Base-by-base conservation (phyloP, 306 rosid genomes). In the Vigna hirtella region DNA sequence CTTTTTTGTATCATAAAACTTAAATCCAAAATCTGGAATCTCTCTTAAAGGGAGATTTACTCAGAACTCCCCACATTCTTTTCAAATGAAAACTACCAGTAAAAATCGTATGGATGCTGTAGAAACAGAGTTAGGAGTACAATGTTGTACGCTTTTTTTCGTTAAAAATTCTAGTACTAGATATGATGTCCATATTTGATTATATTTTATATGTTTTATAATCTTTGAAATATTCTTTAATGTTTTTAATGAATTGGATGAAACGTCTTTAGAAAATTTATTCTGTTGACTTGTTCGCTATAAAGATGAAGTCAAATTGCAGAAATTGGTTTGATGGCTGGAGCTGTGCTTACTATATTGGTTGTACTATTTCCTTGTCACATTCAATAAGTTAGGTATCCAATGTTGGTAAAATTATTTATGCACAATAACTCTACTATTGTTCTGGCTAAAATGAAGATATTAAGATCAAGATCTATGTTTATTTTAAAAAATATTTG, bases 341-440 rank as follows among this genome's bases (percentile, higher is more conserved):
- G 58, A 2, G 18, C 24, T 53, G 8, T 20, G 26, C 32, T 13
- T 22, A 58, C 65, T 13, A 11, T 13, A 11, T 26, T 26, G 16
- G 65, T 13, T 28, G 30, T 24, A 59, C 66, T 13, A 32, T 62
- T 62, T 62, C 47, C 42, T 32, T 15, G 67, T 10, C 51, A 17
- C 32, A 38, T n/a, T 40, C 40, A 38, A 40, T 40, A 65, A 4
- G 9, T 63, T 64, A 64, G 70, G 49, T 63, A 64, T 64, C 49
- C 28, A 36, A 64, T 64, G 15, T 36, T 36, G 70, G 26, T 36
- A 4, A 63, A 36, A 36, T 63, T 63, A 16, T 63, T 9, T 36
- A 28, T 45, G 13, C 14, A 42, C 9, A 42, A 42, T 42, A 42
- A 9, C 10, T 42, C 13, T 36, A 36, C 42, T 36, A 36, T 36